Conservation (phyloP, 1,284 basidiomycete genomes). For the Heterobasidion annosum region DNA sequence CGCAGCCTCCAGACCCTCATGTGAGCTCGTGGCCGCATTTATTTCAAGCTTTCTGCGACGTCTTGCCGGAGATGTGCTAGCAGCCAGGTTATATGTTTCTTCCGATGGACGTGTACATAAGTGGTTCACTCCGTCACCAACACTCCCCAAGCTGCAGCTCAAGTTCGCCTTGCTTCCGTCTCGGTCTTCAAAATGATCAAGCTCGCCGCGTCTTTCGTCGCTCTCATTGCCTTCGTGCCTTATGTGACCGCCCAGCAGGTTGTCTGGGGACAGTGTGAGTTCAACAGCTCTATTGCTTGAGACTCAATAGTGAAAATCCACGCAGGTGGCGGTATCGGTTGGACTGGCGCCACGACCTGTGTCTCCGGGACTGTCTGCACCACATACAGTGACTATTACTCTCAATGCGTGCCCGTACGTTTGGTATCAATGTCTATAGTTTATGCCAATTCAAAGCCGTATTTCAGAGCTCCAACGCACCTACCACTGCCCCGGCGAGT, state of each 20-base stretch:
- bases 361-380: conserved; percentile 2
- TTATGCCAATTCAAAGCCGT: background rate
- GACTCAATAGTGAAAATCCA: background rate
- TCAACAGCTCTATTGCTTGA: background rate
- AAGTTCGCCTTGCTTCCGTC: background rate
- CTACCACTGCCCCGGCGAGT: background rate
- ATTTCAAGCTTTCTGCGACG: background rate
- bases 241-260: conserved; percentile 20
- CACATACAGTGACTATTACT: conserved; percentile 1
- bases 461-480: background rate
- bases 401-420: conserved; percentile 1
- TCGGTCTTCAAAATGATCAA: conserved; percentile 13
- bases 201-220: conserved; percentile 18
- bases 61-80: background rate
- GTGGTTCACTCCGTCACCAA: background rate
- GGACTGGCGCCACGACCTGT: conserved; percentile 14
- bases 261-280: conserved; percentile 26
- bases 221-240: conserved; percentile 19
- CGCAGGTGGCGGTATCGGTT: conserved; percentile 25
- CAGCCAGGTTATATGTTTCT: background rate
- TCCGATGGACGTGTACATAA: background rate
- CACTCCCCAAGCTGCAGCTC: background rate
- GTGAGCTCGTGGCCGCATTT: background rate
- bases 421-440: background rate
- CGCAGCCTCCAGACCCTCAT: too few species aligned